Conservation (phyloP, 2,329 filamentous ascomycete genomes). For the Neurospora sp. region DNA sequence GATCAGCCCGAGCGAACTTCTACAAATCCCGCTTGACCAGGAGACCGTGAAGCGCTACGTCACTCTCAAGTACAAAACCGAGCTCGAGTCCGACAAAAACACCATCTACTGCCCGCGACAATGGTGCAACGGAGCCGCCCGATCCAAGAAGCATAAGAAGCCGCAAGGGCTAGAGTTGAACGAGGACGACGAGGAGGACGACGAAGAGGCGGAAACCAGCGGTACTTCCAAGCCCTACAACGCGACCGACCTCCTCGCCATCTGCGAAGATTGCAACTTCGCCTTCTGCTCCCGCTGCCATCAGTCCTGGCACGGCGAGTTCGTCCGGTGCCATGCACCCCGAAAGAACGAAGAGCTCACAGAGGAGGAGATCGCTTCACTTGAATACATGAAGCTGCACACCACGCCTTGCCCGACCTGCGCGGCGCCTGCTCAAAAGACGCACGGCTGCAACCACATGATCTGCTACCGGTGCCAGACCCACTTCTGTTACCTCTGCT, state of each 20-base stretch:
- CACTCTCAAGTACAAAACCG: constrained; percentile 81
- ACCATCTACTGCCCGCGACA: constrained; percentile 86
- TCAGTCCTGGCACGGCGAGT: constrained; percentile 89
- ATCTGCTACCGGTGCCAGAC: constrained; percentile 80
- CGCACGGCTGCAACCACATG: constrained; percentile 95
- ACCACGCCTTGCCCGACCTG: constrained; percentile 88
- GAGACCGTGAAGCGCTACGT: constrained; percentile 78
- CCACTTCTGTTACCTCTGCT: constrained; percentile 94
- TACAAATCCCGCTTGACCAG: constrained; percentile 62
- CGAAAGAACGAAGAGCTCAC: constrained; percentile 61
- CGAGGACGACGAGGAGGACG: constrained; percentile 32
- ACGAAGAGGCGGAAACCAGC: constrained; percentile 12
- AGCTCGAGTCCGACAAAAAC: constrained; percentile 81
- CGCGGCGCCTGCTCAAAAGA: constrained; percentile 75
- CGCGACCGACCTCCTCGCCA: constrained; percentile 50
- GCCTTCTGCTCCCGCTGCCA: constrained; percentile 69
- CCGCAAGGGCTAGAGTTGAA: constrained; percentile 54
- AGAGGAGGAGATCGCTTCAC: constrained; percentile 74
- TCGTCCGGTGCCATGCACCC: constrained; percentile 57
- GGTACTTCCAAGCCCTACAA: constrained; percentile 21
- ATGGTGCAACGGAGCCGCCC: constrained; percentile 87
- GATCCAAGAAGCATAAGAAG: constrained; percentile 63
- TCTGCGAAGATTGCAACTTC: constrained; percentile 82
- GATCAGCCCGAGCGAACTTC: constrained; percentile 73
- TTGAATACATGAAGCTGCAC: constrained; percentile 72